Conservation (phyloP, 2,329 filamentous ascomycete genomes). For the Xenoacremonium recifei region DNA sequence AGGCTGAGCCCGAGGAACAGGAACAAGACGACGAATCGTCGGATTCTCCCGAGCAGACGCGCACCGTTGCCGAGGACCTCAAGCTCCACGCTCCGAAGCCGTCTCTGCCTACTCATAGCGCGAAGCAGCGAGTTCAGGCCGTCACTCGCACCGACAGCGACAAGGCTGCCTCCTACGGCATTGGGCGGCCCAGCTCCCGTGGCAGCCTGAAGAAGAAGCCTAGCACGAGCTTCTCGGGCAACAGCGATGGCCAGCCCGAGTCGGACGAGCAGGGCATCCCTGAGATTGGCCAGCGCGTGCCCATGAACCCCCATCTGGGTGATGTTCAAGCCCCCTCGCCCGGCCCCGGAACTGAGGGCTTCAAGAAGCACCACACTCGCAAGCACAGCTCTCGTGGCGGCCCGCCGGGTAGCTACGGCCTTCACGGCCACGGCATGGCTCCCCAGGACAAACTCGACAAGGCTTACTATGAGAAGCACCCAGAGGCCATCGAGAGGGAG, state of each 20-base stretch:
- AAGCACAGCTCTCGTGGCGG: constrained; percentile 69
- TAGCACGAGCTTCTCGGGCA: constrained; percentile 55
- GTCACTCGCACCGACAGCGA: constrained; percentile 93
- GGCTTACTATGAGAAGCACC: constrained; percentile 91
- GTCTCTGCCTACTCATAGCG: constrained; percentile 75
- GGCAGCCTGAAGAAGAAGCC: constrained; percentile 63
- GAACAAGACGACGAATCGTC: constrained; percentile 36
- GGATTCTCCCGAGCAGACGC: constrained; percentile 66
- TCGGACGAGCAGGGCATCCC: constrained; percentile 81
- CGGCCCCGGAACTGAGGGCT: constrained; percentile 48
- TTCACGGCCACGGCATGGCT: constrained; percentile 80
- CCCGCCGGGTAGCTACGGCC: constrained; percentile 87
- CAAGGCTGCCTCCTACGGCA: constrained; percentile 78
- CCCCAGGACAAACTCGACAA: constrained; percentile 81
- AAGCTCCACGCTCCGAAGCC: constrained; percentile 88
- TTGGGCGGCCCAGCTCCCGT: constrained; percentile 60
- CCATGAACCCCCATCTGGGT: constrained; percentile 88
- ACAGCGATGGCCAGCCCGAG: constrained; percentile 48
- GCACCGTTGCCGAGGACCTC: constrained; percentile 75
- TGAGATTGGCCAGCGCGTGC: constrained; percentile 87
- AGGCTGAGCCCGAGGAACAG: constrained; percentile 29
- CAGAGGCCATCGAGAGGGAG: constrained; percentile 76
- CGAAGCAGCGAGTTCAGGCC: constrained; percentile 76
- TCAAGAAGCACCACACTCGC: constrained; percentile 61
- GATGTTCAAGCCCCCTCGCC: constrained; percentile 96